Evolutionary conservation across 768 basidiomycete species (phyloP).

Genomic region (Symmetrospora coprosmae): DNA sequence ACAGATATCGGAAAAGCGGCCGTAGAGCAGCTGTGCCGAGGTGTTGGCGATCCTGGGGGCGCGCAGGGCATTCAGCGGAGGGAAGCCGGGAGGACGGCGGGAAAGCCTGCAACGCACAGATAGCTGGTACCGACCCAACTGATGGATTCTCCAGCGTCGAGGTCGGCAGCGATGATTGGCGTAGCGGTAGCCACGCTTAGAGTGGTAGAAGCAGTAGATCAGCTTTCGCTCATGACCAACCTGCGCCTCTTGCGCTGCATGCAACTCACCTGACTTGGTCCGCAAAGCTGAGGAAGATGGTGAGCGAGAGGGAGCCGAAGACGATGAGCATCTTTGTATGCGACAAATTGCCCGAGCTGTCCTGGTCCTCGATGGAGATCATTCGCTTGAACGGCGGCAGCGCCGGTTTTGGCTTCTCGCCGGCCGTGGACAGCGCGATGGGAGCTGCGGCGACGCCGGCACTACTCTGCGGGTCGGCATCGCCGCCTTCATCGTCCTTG

Average conservation of each 20-base stretch:
- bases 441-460: no score
- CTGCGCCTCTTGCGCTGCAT: no score
- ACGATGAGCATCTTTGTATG: slow-evolving; percentile 2
- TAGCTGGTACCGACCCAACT: slow-evolving; percentile 35
- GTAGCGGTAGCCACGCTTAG: slow-evolving; percentile 33
- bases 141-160: slow-evolving; percentile 32
- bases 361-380: slow-evolving; percentile 9
- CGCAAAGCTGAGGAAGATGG: slow-evolving; percentile 34
- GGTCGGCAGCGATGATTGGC: slow-evolving; percentile 33
- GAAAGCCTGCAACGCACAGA: slow-evolving; percentile 29
- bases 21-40: slow-evolving; percentile 33
- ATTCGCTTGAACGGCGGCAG: not conserved
- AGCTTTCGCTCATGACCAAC: not conserved
- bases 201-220: not conserved
- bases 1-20: slow-evolving; percentile 14
- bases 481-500: no score
- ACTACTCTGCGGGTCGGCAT: no score
- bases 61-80: not conserved
- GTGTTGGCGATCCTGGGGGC: slow-evolving; percentile 28
- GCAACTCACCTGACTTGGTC: slow-evolving; percentile 31
- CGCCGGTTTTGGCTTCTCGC: not conserved
- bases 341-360: slow-evolving; percentile 5
- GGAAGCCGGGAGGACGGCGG: not conserved
- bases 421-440: no score
- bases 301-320: slow-evolving; percentile 34